Conservation (phyloP, 352 stramenopile species). For the Aphanomyces astaci region DNA sequence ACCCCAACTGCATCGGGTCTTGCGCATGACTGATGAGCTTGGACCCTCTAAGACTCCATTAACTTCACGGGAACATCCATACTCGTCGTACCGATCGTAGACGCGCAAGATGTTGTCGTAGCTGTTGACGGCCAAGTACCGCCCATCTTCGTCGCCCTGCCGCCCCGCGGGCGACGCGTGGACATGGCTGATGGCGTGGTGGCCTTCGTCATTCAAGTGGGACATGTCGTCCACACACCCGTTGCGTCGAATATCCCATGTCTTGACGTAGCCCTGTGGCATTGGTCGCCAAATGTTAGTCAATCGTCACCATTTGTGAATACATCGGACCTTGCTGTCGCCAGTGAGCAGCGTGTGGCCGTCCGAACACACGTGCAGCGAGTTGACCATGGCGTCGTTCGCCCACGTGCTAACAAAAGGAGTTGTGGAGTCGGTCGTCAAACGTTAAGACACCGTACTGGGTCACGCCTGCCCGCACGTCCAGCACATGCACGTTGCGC, state of each 20-base stretch:
- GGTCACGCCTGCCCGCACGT: slow-evolving; percentile 44
- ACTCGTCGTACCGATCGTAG: slow-evolving; percentile 49
- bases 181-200: slow-evolving; percentile 76
- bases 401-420: slow-evolving; percentile 45
- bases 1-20: slow-evolving; percentile 73
- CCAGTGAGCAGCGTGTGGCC: slow-evolving; percentile 72
- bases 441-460: too few relatives aligned
- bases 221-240: slow-evolving; percentile 68
- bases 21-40: slow-evolving; percentile 71
- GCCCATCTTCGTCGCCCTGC: slow-evolving; percentile 54
- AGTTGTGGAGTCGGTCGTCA: too few relatives aligned
- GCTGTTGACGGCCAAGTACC: slow-evolving; percentile 79
- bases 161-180: slow-evolving; percentile 68
- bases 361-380: slow-evolving; percentile 65
- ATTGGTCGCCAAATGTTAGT: not conserved
- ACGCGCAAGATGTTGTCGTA: slow-evolving; percentile 87
- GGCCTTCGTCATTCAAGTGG: slow-evolving; percentile 62
- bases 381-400: slow-evolving; percentile 84
- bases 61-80: not conserved
- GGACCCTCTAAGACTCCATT: slow-evolving; percentile 30
- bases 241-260: slow-evolving; percentile 79
- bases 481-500: slow-evolving; percentile 59
- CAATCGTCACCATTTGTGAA: not conserved
- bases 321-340: slow-evolving; percentile 59
- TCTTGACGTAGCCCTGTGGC: slow-evolving; percentile 70